Conservation (phyloP, 176 grass and related monocot genomes). For the Ensete glaucum region DNA sequence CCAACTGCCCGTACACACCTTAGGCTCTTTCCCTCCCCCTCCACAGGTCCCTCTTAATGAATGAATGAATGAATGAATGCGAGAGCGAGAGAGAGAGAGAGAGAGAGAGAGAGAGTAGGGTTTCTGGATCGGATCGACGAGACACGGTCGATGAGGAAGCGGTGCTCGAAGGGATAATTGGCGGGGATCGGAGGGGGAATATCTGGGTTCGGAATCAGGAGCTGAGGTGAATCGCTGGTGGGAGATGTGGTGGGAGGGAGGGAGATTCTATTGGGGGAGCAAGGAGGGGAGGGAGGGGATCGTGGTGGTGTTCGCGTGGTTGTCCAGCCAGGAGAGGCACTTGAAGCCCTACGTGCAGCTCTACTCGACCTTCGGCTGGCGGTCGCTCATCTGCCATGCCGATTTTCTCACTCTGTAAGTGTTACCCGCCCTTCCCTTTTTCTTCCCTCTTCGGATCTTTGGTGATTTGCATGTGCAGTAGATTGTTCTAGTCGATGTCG, state of each 20-base stretch:
- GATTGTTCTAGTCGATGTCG: neutral
- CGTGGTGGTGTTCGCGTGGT: constrained; percentile 93
- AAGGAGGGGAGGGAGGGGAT: constrained; percentile 34
- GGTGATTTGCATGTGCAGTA: too few species aligned
- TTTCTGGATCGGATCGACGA: too few species aligned
- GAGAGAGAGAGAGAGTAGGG: too few species aligned
- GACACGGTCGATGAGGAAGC: too few species aligned
- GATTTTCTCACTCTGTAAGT: constrained; percentile 69
- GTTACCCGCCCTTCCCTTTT: neutral
- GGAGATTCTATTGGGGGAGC: constrained; percentile 70
- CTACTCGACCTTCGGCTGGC: constrained; percentile 63
- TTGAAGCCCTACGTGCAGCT: constrained; percentile 56
- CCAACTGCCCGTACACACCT: too few species aligned
- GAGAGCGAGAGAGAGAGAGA: too few species aligned
- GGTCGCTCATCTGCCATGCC: constrained; percentile 83
- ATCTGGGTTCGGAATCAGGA: neutral
- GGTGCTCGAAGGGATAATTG: neutral
- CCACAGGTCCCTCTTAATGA: too few species aligned
- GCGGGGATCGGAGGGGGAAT: neutral
- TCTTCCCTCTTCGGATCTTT: neutral
- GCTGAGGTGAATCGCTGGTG: neutral
- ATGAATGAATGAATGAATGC: too few species aligned
- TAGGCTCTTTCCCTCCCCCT: too few species aligned
- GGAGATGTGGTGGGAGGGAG: constrained; percentile 34
- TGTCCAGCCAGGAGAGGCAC: constrained; percentile 76